Base-by-base conservation (phyloP, 495 filamentous ascomycete species). In the Neurospora sp. region DNA sequence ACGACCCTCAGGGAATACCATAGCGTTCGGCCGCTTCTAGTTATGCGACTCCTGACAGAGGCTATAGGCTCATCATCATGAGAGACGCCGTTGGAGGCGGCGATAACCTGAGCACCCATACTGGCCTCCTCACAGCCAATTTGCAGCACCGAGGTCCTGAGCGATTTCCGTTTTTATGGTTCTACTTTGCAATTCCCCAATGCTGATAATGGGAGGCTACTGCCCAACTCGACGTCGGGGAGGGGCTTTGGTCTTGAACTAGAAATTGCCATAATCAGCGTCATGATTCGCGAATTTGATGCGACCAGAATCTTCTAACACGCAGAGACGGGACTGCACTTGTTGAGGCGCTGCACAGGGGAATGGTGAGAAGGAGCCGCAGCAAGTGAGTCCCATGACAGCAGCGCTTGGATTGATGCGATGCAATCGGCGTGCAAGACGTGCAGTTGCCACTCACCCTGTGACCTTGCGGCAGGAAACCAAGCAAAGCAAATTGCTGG, bases 1-100 rank as follows among this genome's bases (percentile, higher is more conserved):
- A 98, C 91, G 69, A 99, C 93, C 75, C 86, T 90, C 83, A 97
- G 80, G 76, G 87, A 86, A 79, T 99, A 99, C 72, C 90, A 93
- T 74, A 98, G 85, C 71, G 88, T 89, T 78, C 91, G 91, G 71
- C 93, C 94, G 74, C 94, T 90, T 74, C 89, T 92, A 39, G 94
- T 96, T 38, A 89, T 82, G 46, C 95, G 89, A 71, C 12, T 9
- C 14, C 86, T 71, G 39, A 76, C 73, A 41, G 78, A 71, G 31
- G 73, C 69, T 7, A 72, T 44, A 20, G 72, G 74, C 62, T 76
- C 69, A 27, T 76, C 74, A 54, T 41, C 48, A 23, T 81, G 79
- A 39, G 76, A 72, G 11, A 80, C 74, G 74, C 76, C 75, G 40
- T 81, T 79, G 18, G 73, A 59, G 41, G 80, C 74, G 6, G 80